Base-by-base conservation (phyloP, 2,329 filamentous ascomycete genomes). In the Blumeria hordei region DNA sequence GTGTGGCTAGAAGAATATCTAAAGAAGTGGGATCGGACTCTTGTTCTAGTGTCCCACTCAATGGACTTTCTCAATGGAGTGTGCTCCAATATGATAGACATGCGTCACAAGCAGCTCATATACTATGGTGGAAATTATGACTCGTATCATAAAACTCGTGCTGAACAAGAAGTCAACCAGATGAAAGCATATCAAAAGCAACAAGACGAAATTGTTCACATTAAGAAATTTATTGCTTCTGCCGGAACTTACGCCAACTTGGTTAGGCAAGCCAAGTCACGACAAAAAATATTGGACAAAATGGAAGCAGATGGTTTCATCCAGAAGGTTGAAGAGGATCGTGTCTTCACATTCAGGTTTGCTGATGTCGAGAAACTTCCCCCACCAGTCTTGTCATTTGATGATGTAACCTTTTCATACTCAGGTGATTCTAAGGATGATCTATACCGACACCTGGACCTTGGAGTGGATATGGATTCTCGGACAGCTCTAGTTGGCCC, bases 61-160 rank as follows among this genome's bases (percentile, higher is more conserved):
- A 85, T 88, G 84, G 93, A 98, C 73, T 98, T 98, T 80, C 72
- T 98, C 66, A 98, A 98, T 76, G 93, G 92, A 71, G 92, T 98
- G 65, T 98, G 92, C 76, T 82, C 82, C 61, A 95, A 73, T 78
- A 96, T 98, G 90, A 87, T 98, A 65, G 93, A 98, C 66, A 96
- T 98, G 92, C 85, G 92, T 64, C 70, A 76, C 68, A 86, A 85
- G 73, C 73, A 83, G 69, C 83, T 98, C 63, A 71, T 88, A 60
- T 98, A 98, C 84, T 98, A 95, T 67, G 93, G 92, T 78, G 92
- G 93, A 79, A 96, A 98, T 80, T 98, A 96, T 79, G 92, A 98
- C 71, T 88, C 88, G 47, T 90, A 98, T 75, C 73, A 80, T 72
- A 98, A 96, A 85, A 96, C 90, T 54, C 80, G 90, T 59, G 72